A percentile compares a stretch with the other conserved stretches of the same genome.
phyloP scores from a whole-genome alignment of 148 eudicot species.

The Bassia scoparia region DNA sequence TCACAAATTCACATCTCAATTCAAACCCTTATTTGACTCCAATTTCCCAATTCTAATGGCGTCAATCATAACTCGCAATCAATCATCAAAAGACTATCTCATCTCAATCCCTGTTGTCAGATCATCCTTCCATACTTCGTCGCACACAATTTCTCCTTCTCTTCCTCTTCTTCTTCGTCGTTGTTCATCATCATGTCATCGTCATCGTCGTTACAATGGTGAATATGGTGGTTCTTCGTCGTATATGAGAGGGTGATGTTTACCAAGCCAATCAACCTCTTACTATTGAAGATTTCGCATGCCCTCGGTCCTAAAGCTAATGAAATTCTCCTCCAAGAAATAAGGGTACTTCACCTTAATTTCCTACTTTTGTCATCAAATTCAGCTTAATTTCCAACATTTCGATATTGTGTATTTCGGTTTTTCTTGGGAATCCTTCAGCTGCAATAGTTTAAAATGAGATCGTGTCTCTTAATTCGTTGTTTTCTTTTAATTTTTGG shows the following conservation, averaged over 20 bases:
- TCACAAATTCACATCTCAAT: too few species aligned
- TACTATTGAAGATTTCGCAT: slow-evolving; percentile 74
- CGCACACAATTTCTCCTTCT: neutral
- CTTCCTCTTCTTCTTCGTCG: slow-evolving; percentile 26
- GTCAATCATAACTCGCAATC: slow-evolving; percentile 22
- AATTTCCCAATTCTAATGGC: slow-evolving; percentile 16
- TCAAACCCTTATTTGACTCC: too few species aligned
- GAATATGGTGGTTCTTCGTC: slow-evolving; percentile 58
- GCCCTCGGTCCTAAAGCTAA: slow-evolving; percentile 93
- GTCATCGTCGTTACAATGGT: slow-evolving; percentile 49
- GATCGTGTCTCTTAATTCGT: too few species aligned
- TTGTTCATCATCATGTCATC: slow-evolving; percentile 11
- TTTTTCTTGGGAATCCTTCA: too few species aligned
- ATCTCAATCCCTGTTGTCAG: slow-evolving; percentile 5
- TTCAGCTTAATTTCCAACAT: neutral
- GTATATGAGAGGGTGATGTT: slow-evolving; percentile 82
- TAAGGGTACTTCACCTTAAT: slow-evolving; percentile 82
- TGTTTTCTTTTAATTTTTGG: too few species aligned
- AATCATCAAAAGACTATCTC: slow-evolving; percentile 3
- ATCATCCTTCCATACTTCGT: slow-evolving; percentile 5
- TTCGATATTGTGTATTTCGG: neutral
- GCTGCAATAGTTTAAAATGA: too few species aligned
- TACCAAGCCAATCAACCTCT: slow-evolving; percentile 76
- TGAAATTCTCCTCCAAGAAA: slow-evolving; percentile 89
- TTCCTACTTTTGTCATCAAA: neutral